These are phyloP conservation scores for Neopestalotiopsis clavispora DNA, from an alignment of 2,329 filamentous ascomycete genomes.

Conservation along the genomic window DNA sequence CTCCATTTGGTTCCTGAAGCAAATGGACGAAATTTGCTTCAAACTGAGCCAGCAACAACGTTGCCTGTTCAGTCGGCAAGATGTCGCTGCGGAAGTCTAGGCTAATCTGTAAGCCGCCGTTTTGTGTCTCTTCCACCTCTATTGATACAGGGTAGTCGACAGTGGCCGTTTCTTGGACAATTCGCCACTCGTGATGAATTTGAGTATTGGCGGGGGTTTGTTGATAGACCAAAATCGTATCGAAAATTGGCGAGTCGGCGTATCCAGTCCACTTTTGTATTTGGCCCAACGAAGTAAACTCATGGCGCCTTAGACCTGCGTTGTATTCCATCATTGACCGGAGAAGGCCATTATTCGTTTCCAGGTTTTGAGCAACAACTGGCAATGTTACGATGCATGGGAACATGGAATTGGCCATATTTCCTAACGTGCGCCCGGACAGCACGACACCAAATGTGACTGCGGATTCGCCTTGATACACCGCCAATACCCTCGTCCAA, in stretches of 20 bases:
- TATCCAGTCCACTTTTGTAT: conserved; percentile 76
- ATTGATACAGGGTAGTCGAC: conserved; percentile 83
- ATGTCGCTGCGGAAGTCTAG: conserved; percentile 69
- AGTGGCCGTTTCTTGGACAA: conserved; percentile 68
- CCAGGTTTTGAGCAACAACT: conserved; percentile 60
- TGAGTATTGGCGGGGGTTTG: conserved; percentile 34
- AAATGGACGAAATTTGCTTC: conserved; percentile 68
- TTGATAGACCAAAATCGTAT: conserved; percentile 86
- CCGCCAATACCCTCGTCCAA: conserved; percentile 76
- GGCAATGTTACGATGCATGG: conserved; percentile 86
- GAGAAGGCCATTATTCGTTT: conserved; percentile 63
- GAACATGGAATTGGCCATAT: conserved; percentile 66
- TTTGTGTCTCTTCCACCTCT: conserved; percentile 67
- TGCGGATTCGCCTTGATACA: conserved; percentile 75
- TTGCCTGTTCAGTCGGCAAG: conserved; percentile 71
- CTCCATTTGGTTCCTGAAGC: conserved; percentile 50
- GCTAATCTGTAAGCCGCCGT: conserved; percentile 60
- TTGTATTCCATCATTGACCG: conserved; percentile 69
- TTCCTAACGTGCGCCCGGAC: conserved; percentile 71
- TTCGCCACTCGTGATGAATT: conserved; percentile 55
- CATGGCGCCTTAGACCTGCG: conserved; percentile 67
- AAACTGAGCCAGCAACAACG: conserved; percentile 71
- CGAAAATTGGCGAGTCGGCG: conserved; percentile 72
- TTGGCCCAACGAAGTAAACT: conserved; percentile 71
- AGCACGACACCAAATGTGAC: conserved; percentile 83